phyloP scores from a whole-genome alignment of 257 asterid species.

The Lithospermum erythrorhizon region DNA sequence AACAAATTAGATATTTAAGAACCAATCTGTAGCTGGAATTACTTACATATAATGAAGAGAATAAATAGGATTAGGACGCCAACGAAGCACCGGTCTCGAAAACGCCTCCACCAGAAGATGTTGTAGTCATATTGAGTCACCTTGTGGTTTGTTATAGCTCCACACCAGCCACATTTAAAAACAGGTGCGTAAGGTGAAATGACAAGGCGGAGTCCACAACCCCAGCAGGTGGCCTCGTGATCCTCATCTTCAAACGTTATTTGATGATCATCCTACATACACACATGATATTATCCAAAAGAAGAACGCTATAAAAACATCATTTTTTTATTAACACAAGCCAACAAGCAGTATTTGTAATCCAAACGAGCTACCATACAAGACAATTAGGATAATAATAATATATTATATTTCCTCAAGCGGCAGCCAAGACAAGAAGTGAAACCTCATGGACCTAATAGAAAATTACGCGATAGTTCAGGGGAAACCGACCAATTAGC shows the following conservation, averaged over 20 bases:
- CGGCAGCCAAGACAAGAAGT: too few relatives aligned
- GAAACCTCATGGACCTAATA: too few relatives aligned
- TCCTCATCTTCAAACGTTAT: slow-evolving; percentile 32
- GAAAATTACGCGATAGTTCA: too few relatives aligned
- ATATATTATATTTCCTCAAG: too few relatives aligned
- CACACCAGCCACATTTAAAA: slow-evolving; percentile 95
- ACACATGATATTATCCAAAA: background rate
- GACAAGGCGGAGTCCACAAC: slow-evolving; percentile 81
- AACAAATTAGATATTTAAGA: background rate
- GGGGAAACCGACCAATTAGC: too few relatives aligned
- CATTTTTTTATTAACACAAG: too few relatives aligned
- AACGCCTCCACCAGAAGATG: slow-evolving; percentile 46
- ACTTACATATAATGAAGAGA: slow-evolving; percentile 73
- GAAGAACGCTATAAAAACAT: background rate
- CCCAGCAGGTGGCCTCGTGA: slow-evolving; percentile 82
- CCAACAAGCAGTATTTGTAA: too few relatives aligned
- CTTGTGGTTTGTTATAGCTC: slow-evolving; percentile 68
- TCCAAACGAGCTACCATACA: too few relatives aligned
- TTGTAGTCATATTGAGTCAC: slow-evolving; percentile 32
- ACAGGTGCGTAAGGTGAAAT: slow-evolving; percentile 59
- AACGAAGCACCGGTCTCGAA: slow-evolving; percentile 71
- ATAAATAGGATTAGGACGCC: slow-evolving; percentile 49
- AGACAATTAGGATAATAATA: too few relatives aligned
- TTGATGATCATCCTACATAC: slow-evolving; percentile 35
- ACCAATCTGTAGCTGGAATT: slow-evolving; percentile 2